Evolutionary conservation across 2,329 filamentous ascomycete genomes (phyloP).

Genomic region (Ceratocystis lukuohia): DNA sequence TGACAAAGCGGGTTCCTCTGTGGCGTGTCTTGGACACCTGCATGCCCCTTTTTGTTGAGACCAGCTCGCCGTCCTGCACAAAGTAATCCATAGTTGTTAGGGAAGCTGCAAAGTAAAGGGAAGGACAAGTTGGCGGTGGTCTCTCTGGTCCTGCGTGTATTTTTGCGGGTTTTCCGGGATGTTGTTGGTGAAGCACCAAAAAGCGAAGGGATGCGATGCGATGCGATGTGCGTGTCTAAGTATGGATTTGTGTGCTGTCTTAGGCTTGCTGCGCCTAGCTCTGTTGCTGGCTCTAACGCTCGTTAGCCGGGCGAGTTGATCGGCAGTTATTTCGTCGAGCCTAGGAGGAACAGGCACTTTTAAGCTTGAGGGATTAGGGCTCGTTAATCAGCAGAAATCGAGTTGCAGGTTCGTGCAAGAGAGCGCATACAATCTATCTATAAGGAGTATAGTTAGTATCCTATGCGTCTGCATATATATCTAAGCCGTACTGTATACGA

Average conservation of each 20-base stretch:
- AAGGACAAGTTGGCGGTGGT: background rate
- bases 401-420: too few species aligned
- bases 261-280: background rate
- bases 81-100: constrained; percentile 28
- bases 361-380: background rate
- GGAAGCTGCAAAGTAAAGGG: background rate
- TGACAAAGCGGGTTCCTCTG: constrained; percentile 30
- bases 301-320: background rate
- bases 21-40: constrained; percentile 31
- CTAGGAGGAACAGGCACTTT: background rate
- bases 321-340: background rate
- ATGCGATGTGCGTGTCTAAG: too few species aligned
- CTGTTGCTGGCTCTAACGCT: too few species aligned
- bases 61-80: constrained; percentile 27
- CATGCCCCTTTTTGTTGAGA: constrained; percentile 29
- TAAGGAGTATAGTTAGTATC: too few species aligned
- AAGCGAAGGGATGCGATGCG: background rate
- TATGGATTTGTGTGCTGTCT: background rate
- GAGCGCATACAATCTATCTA: too few species aligned
- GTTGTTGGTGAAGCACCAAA: background rate
- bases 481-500: background rate
- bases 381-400: background rate
- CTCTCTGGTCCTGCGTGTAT: background rate
- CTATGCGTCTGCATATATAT: background rate
- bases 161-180: background rate